Base-by-base conservation (phyloP, 2,329 filamentous ascomycete genomes). In the Nemania diffusa region DNA sequence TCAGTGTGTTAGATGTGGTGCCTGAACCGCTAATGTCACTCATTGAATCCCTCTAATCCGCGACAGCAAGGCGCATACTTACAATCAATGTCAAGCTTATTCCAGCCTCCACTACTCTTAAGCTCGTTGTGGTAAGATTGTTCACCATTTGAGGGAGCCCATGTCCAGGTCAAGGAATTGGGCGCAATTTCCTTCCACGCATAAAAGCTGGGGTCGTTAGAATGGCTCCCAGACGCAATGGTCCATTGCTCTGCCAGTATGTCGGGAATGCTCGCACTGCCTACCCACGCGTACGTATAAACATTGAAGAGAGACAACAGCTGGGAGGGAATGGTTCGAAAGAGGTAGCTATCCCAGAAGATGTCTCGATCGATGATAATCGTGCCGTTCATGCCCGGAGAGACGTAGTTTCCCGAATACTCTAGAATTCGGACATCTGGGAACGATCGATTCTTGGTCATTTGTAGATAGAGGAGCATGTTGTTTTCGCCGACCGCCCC, bases 381-480 rank as follows among this genome's bases (percentile, higher is more conserved):
- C 17, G 37, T 27, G 8, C 53, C 53, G n/a, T 57, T 27, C 8
- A 57, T 57, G 20, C 53, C 53, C 20, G 20, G 20, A 13, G 53
- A 42, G 20, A 27, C 53, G 11, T 20, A 57, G 37, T 57, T 57
- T 2, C 53, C 37, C 53, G 53, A 42, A 57, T 57, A 57, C 9
- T 26, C 20, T 20, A 57, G 22, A 27, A 44, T n/a, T 2, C 13
- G 4, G 3, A n/a, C 34, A n/a, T 22, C 13, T 17, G 53, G 53
- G 34, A 57, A 44, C 2, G 53, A 24, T 27, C 17, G 1, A 20
- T 27, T 44, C 20, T 57, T 17, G 22, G 53, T 57, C 53, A 57
- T 57, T 27, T 57, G 34, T 24, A 57, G 24, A 27, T 57, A 57
- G 5, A 57, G 37, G 20, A 57, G 53, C 53, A 57, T 44, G 53